Base-by-base conservation (phyloP, 495 filamentous ascomycete species). In the Aspergillus funiculosus region DNA sequence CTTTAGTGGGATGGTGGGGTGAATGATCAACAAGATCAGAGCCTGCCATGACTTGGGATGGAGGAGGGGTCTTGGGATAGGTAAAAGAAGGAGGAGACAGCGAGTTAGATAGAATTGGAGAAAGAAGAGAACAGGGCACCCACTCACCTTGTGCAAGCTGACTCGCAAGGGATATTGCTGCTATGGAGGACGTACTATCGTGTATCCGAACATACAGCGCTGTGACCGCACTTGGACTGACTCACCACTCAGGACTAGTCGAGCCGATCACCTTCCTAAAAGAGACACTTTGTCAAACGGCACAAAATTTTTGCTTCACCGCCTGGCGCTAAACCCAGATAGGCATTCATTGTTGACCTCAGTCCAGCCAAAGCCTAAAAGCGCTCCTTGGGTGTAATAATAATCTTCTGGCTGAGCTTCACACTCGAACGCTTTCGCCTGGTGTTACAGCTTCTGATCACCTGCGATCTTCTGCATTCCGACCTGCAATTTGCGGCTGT, bases 1-100 rank as follows among this genome's bases (percentile, higher is more conserved):
- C 79, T 41, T 78, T 79, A 47, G 81, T 77, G 53, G 86, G 83
- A 61, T 89, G 82, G 64, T 86, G 83, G 58, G 87, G 86, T 30
- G 90, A 95, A 64, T 90, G 80, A 67, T 94, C 90, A 56, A 92
- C 79, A 40, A 92, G 58, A 73, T 76, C 54, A 67, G 60, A 45
- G 59, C 61, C 42, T 72, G 78, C 80, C 50, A 58, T 60, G 45
- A 32, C 29, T 41, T n/a, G n/a, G n/a, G n/a, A n/a, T n/a, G n/a
- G n/a, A n/a, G n/a, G n/a, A n/a, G 10, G 18, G 40, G 35, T 41
- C 36, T 50, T 15, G 20, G 19, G n/a, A n/a, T n/a, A n/a, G n/a
- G n/a, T n/a, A n/a, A n/a, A n/a, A 2, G 8, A 25, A 22, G 21
- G 11, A 18, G 13, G 27, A 17, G 42, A 37, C 13, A 6, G 32